A percentile compares a stretch with the other conserved stretches of the same genome.
Evolutionary conservation across 169 alveolate species (phyloP).

Genomic region (Eimeria praecox): DNA sequence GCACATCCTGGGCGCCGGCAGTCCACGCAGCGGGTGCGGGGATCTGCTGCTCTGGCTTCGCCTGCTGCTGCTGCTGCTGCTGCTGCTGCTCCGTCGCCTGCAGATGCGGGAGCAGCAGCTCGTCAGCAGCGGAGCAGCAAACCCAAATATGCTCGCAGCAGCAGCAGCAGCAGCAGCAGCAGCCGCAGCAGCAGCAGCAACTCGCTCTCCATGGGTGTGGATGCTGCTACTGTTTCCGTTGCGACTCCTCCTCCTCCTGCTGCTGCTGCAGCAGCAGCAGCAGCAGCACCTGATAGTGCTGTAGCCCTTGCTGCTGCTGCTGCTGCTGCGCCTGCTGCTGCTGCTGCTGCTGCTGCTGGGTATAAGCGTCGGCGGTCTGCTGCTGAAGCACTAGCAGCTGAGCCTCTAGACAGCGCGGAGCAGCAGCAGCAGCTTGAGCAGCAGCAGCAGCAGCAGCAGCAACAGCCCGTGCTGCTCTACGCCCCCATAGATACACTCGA

Average conservation of each 20-base stretch:
- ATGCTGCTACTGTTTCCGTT: neutral
- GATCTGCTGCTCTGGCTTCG: neutral
- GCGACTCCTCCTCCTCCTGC: neutral
- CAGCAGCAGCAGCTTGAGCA: constrained; percentile 23
- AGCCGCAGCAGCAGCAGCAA: neutral
- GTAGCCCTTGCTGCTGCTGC: constrained; percentile 29
- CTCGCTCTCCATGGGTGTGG: neutral
- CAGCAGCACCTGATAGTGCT: neutral
- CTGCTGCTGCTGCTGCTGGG: constrained; percentile 25
- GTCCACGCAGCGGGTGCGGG: neutral
- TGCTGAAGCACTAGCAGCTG: constrained; percentile 47
- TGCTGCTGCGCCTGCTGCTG: constrained; percentile 52
- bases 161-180: neutral
- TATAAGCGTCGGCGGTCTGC: neutral
- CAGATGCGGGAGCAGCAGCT: neutral
- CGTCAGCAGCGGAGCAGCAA: constrained; percentile 56
- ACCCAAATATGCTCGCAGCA: constrained; percentile 2
- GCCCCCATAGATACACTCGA: neutral
- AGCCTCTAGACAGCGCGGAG: constrained; percentile 27
- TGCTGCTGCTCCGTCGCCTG: constrained; percentile 2
- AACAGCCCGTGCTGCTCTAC: neutral
- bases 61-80: constrained; percentile 14
- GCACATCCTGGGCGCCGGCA: neutral
- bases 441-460: constrained; percentile 69
- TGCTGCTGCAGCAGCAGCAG: constrained; percentile 32